These are phyloP conservation scores for Xylaria venustula DNA, from an alignment of 495 filamentous ascomycete species.

Conservation along the genomic window DNA sequence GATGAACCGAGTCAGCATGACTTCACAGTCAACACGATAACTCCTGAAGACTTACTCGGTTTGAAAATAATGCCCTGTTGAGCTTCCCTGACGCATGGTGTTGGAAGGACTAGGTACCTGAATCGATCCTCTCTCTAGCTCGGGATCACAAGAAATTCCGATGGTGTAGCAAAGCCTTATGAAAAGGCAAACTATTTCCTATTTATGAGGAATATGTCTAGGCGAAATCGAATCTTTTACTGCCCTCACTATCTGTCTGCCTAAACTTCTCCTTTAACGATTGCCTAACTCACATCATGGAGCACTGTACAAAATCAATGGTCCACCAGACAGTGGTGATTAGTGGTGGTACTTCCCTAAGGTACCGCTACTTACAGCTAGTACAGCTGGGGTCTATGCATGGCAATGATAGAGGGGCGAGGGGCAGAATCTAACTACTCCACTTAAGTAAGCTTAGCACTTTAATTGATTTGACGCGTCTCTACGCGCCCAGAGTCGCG, in stretches of 20 bases:
- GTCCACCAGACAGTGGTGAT: no score
- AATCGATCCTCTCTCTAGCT: no score
- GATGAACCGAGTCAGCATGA: conserved; percentile 14
- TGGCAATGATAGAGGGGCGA: not conserved
- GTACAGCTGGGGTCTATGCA: no score
- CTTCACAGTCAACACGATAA: not conserved
- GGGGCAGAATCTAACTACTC: no score
- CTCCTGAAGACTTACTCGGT: conserved; percentile 60
- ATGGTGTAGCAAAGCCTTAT: no score
- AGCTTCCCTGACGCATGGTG: conserved; percentile 27
- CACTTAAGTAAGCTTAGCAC: no score
- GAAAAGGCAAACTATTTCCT: not conserved
- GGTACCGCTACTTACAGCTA: no score
- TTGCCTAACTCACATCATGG: no score
- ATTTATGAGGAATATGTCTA: not conserved
- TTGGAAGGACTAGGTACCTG: not conserved
- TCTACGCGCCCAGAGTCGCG: not conserved
- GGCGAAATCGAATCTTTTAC: not conserved
- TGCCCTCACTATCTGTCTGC: not conserved
- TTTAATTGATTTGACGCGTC: conserved; percentile 16
- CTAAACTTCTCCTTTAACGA: no score
- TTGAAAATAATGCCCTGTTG: conserved; percentile 74
- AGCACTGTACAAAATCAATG: no score
- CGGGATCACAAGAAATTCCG: not conserved
- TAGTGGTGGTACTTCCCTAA: no score